Base-by-base conservation (phyloP, 148 eudicot genomes). In the Camellia lanceoleosa region DNA sequence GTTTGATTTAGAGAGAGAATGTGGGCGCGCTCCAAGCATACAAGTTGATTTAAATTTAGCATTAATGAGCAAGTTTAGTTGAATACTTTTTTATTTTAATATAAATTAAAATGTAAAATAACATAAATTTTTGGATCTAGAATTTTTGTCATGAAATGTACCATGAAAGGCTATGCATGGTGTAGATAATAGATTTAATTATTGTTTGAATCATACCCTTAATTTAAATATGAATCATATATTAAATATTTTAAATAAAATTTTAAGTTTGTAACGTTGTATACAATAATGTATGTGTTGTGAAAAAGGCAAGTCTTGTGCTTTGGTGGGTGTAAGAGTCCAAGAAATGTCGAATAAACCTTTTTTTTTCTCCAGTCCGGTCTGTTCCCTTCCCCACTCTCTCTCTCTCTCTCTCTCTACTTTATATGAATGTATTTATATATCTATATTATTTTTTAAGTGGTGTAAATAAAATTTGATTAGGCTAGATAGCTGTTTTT, bases 381-480 rank as follows among this genome's bases (percentile, higher is more conserved):
- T 62, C 68, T 62, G 82, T 80, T 72, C 58, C 71, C 62, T 55
- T 73, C 38, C 82, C 69, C 82, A 49, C 69, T 30, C 38, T 30
- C 38, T 30, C 30, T 30, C 30, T 30, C 30, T 30, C 65, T 68
- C 64, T 7, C 16, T 55, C 80, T 69, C 15, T 58, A 41, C 67
- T 73, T 80, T 73, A 72, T 77, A 80, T 56, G 77, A 62, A 55
- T 54, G 4, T 30, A 30, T 30, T 1, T 30, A 30, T 30, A 30
- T 30, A 30, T 30, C 38, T 30, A 30, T 30, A 30, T 54, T 12
- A 54, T 54, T 59, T 59, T 59, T 11, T 15, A 59, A 8, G 18
- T 6, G 7, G 9, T 54, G 38, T 30, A 30, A 30, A 30, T 1
- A 30, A 30, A 30, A 30, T 30, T 30, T 30, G 38, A 30, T 30